Evolutionary conservation across 1,284 basidiomycete genomes (phyloP).

Genomic region (Rhodofomes roseus): DNA sequence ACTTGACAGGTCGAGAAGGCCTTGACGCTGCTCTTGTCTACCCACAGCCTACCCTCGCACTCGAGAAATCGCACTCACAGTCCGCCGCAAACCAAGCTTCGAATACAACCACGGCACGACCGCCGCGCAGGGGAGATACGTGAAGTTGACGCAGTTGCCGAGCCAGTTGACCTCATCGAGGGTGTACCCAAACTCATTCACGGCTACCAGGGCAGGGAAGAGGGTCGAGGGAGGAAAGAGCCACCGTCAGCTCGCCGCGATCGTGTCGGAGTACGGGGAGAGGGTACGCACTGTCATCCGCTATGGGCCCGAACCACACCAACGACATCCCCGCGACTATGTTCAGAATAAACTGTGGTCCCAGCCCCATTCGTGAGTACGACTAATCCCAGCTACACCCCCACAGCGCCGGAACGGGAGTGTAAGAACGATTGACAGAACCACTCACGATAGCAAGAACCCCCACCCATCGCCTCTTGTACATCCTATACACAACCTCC

Average conservation of each 20-base stretch:
- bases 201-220: conserved; percentile 35
- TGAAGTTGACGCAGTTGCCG: conserved; percentile 57
- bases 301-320: conserved; percentile 74
- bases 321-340: conserved; percentile 58
- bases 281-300: conserved; percentile 47
- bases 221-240: too few species aligned
- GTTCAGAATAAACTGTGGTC: conserved; percentile 29
- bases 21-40: too few species aligned
- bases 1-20: too few species aligned
- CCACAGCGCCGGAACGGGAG: too few species aligned
- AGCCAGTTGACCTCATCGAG: conserved; percentile 75
- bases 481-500: conserved; percentile 47
- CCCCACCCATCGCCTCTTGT: conserved; percentile 64
- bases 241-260: too few species aligned
- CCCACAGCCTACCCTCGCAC: too few species aligned
- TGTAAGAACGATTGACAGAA: too few species aligned
- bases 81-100: conserved; percentile 56
- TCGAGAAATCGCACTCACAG: too few species aligned
- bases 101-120: conserved; percentile 51
- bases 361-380: background rate
- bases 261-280: too few species aligned
- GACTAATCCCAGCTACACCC: background rate
- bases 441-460: conserved; percentile 53
- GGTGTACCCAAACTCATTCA: conserved; percentile 55
- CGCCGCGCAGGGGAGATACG: conserved; percentile 60